Base-by-base conservation (phyloP, 2,329 filamentous ascomycete genomes). In the Dryadomyces quercus-mongolicae region DNA sequence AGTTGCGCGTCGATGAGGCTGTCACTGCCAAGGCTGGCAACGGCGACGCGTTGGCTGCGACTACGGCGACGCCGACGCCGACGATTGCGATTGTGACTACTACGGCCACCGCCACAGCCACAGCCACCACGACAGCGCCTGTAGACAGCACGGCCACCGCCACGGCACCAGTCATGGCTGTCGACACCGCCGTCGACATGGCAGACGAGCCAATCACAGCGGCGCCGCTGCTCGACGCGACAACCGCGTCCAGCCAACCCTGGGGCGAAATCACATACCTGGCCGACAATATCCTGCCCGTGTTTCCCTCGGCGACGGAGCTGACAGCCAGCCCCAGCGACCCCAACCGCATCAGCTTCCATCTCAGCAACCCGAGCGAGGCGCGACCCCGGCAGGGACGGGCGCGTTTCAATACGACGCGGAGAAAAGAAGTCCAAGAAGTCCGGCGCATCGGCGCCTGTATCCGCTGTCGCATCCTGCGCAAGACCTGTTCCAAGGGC, bases 401-500 rank as follows among this genome's bases (percentile, higher is more conserved):
- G 10, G 77, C 78, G 4, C 71, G 77, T 9, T 84, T 84, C 59
- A 77, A 75, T 20, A 71, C 77, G 5, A 69, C 69, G 1, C 72
- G 82, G n/a, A 72, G 82, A 21, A 82, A 79, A 62, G 78, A 85
- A 61, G 81, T 85, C 2, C 80, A 83, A 59, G 78, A 81, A 58
- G 78, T 85, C 21, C 76, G 82, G 22, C 81, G 81, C 60, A 75
- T 81, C 40, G 82, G 82, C 6, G 81, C 82, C 13, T 85, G 82
- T 60, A 82, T 84, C 52, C 72, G 82, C 47, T 85, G 82, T 61
- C 74, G 81, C 42, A 84, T 85, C 57, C 66, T 85, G 40, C 75
- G 81, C 55, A 85, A 85, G 67, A 82, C 79, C 1, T 85, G 82
- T 61, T 81, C 80, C n/a, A 76, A 74, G 56, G 81, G 79, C 36